These are phyloP conservation scores for Solanum raphanifolium DNA, from an alignment of 257 asterid species.

Conservation along the genomic window DNA sequence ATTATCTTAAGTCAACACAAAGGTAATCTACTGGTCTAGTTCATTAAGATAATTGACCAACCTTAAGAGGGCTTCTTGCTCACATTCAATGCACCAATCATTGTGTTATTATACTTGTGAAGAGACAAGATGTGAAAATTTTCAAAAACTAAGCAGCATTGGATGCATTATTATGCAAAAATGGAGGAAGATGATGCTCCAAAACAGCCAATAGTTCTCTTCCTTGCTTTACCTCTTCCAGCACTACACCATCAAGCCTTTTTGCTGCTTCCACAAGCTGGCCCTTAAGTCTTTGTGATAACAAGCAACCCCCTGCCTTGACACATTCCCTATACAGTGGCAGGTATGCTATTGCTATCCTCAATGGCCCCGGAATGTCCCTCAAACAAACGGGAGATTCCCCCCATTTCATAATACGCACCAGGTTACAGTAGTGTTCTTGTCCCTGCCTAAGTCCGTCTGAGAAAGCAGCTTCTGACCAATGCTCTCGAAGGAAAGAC, in stretches of 20 bases:
- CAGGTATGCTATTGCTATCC: slow-evolving; percentile 82
- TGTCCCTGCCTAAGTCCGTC: slow-evolving; percentile 58
- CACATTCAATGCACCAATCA: not conserved
- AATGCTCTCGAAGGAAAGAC: slow-evolving; percentile 56
- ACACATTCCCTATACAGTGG: slow-evolving; percentile 89
- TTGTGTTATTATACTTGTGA: not conserved
- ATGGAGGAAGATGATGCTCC: slow-evolving; percentile 79
- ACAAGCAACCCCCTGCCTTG: slow-evolving; percentile 58
- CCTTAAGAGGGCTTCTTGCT: not conserved
- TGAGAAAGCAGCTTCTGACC: slow-evolving; percentile 76
- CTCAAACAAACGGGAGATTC: slow-evolving; percentile 57
- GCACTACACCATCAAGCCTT: slow-evolving; percentile 49
- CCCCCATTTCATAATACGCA: slow-evolving; percentile 53
- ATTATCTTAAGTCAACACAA: not conserved
- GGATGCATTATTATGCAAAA: slow-evolving; percentile 39
- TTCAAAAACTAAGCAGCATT: slow-evolving; percentile 18
- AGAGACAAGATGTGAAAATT: not conserved
- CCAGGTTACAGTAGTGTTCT: slow-evolving; percentile 51
- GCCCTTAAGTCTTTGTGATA: slow-evolving; percentile 79
- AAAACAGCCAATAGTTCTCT: slow-evolving; percentile 63
- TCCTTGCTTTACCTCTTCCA: slow-evolving; percentile 51
- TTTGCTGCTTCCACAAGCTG: slow-evolving; percentile 71
- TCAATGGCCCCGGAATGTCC: slow-evolving; percentile 75
- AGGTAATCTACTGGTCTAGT: not conserved
- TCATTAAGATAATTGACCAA: not conserved